A percentile compares a stretch with the other conserved stretches of the same genome.
Evolutionary conservation across 1,284 basidiomycete genomes (phyloP).

Genomic region (Rhodotorula sp.): DNA sequence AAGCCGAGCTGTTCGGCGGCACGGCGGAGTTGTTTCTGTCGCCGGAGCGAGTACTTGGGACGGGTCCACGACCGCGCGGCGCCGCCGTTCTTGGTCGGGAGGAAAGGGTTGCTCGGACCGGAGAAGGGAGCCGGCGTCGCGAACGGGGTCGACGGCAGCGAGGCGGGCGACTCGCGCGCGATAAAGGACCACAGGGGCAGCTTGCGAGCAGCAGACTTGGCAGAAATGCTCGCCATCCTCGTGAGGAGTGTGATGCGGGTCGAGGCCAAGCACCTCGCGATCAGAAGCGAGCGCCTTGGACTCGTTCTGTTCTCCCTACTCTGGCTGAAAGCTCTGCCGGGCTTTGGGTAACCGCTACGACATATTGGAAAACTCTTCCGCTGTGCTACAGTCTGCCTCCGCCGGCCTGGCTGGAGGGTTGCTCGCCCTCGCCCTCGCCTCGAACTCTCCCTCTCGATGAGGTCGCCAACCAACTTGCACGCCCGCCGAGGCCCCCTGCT

Average conservation of each 20-base stretch:
- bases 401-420: too few species aligned
- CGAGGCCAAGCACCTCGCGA: neutral
- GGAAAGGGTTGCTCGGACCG: slow-evolving; percentile 30
- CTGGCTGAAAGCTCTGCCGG: too few species aligned
- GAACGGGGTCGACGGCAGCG: slow-evolving; percentile 18
- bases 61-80: slow-evolving; percentile 30
- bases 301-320: too few species aligned
- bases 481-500: too few species aligned
- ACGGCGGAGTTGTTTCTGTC: slow-evolving; percentile 33
- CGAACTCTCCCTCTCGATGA: too few species aligned
- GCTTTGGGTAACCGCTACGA: too few species aligned
- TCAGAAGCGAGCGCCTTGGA: too few species aligned
- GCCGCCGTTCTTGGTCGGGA: slow-evolving; percentile 19
- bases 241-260: neutral
- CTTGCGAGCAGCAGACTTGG: slow-evolving; percentile 15
- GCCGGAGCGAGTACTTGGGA: slow-evolving; percentile 37
- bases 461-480: too few species aligned
- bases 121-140: slow-evolving; percentile 20
- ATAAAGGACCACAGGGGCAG: slow-evolving; percentile 32
- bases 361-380: too few species aligned
- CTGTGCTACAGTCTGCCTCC: too few species aligned
- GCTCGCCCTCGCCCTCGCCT: too few species aligned
- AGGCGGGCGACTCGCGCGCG: slow-evolving; percentile 32
- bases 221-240: neutral
- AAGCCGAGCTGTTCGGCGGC: slow-evolving; percentile 13